Conservation (phyloP, 805 yeast species). For the Barnettozyma siamensis region DNA sequence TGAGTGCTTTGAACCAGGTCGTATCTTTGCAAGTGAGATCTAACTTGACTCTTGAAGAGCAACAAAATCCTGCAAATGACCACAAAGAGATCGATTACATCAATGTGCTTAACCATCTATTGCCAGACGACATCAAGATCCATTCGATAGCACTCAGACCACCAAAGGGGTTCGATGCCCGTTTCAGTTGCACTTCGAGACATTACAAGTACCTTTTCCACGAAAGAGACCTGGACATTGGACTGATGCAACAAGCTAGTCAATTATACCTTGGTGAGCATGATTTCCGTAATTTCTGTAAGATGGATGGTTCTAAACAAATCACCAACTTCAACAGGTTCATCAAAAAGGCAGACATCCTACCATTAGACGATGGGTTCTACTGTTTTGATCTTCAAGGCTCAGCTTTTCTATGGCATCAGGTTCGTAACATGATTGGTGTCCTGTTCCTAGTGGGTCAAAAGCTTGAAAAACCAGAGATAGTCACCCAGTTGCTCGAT, state of each 20-base stretch:
- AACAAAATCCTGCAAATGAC: slow-evolving; percentile 51
- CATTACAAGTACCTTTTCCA: slow-evolving; percentile 82
- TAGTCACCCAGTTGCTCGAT: slow-evolving; percentile 57
- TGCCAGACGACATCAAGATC: slow-evolving; percentile 80
- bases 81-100: slow-evolving; percentile 69
- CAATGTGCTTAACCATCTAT: slow-evolving; percentile 61
- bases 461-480: slow-evolving; percentile 51
- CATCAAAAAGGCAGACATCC: slow-evolving; percentile 48
- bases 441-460: slow-evolving; percentile 78
- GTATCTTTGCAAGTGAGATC: slow-evolving; percentile 77
- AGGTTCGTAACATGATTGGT: slow-evolving; percentile 94
- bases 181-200: slow-evolving; percentile 83
- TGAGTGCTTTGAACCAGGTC: slow-evolving; percentile 94
- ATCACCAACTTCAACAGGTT: slow-evolving; percentile 70
- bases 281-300: slow-evolving; percentile 93
- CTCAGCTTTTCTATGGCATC: slow-evolving; percentile 94
- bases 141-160: slow-evolving; percentile 81
- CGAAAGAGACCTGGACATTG: slow-evolving; percentile 49
- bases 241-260: slow-evolving; percentile 66
- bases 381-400: slow-evolving; percentile 78
- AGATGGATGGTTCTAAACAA: slow-evolving; percentile 90
- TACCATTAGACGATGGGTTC: slow-evolving; percentile 35
- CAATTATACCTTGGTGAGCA: slow-evolving; percentile 59
- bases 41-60: slow-evolving; percentile 55
- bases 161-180: slow-evolving; percentile 78